A percentile compares a stretch with the other conserved stretches of the same genome.
phyloP scores from a whole-genome alignment of 106 monocot genomes.

The Dendrobium chrysotoxum region DNA sequence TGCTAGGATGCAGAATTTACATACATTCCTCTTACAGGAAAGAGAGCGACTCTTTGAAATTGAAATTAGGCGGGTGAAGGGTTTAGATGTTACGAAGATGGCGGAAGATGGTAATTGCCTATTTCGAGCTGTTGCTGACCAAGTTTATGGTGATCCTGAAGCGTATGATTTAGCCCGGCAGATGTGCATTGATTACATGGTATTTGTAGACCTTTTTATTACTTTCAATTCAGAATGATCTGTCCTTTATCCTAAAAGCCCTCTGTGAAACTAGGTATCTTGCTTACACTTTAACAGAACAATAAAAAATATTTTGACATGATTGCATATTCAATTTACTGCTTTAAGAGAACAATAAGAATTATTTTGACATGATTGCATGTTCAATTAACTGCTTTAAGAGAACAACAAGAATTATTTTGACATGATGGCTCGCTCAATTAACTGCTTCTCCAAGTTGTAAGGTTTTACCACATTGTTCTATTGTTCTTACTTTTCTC shows the following conservation, averaged over 20 bases:
- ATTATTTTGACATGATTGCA: constrained; percentile 3
- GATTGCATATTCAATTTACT: not conserved
- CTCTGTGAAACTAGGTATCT: not conserved
- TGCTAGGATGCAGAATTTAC: not conserved
- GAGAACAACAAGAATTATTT: not conserved
- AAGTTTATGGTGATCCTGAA: constrained; percentile 98
- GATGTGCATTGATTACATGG: constrained; percentile 99
- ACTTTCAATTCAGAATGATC: not conserved
- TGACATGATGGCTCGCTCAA: not conserved
- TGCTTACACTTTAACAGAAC: not conserved
- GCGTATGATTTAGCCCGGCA: constrained; percentile 86
- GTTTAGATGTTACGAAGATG: constrained; percentile 88
- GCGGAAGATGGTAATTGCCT: constrained; percentile 85
- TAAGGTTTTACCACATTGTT: not conserved
- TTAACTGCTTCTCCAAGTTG: not conserved
- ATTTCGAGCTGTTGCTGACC: constrained; percentile 96
- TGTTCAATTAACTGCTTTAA: not conserved
- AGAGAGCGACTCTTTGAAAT: constrained; percentile 78
- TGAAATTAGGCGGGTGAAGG: constrained; percentile 72
- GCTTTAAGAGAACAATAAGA: not conserved
- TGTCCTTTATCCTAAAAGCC: not conserved
- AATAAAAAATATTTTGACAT: not conserved
- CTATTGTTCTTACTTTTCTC: not conserved
- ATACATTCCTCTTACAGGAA: constrained; percentile 47
- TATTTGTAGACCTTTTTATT: constrained; percentile 21